A percentile compares a stretch with the other conserved stretches of the same genome.
These are phyloP conservation scores for Cyamopsis tetragonoloba DNA, from an alignment of 306 rosid species.

Conservation along the genomic window DNA sequence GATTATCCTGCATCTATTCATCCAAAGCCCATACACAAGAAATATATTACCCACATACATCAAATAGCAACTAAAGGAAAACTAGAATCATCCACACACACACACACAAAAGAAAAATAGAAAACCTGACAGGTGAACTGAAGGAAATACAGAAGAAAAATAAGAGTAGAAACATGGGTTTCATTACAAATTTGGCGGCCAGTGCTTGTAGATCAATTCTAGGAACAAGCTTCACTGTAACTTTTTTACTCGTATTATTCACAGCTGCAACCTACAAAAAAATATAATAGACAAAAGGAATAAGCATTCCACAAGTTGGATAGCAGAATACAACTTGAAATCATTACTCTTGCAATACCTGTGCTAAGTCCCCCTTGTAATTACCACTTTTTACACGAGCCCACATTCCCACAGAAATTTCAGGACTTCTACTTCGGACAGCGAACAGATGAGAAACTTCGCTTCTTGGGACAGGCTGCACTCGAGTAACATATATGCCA, in stretches of 20 bases:
- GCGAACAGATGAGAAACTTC: conserved; percentile 69
- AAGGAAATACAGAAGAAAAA: not conserved
- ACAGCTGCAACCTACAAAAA: conserved; percentile 70
- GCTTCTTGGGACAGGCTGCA: conserved; percentile 64
- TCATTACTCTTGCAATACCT: conserved; percentile 45
- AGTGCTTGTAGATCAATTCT: conserved; percentile 79
- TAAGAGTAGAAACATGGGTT: not conserved
- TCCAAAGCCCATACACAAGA: not conserved
- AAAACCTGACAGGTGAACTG: not conserved
- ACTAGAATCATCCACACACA: conserved; percentile 6
- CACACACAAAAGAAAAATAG: no score
- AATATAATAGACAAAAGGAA: conserved; percentile 18
- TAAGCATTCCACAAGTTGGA: conserved; percentile 9
- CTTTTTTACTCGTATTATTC: conserved; percentile 54
- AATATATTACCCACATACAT: not conserved
- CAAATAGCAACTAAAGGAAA: conserved; percentile 2
- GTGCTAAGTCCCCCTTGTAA: conserved; percentile 94
- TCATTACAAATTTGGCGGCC: conserved; percentile 88
- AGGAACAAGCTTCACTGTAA: conserved; percentile 83
- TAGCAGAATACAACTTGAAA: conserved; percentile 1
- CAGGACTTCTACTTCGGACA: conserved; percentile 44
- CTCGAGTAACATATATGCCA: conserved; percentile 64
- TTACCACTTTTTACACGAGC: conserved; percentile 85
- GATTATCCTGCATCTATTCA: not conserved
- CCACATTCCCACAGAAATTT: conserved; percentile 74